Base-by-base conservation (phyloP, 805 yeast genomes). In the Sungouiozyma ichnusensis region DNA sequence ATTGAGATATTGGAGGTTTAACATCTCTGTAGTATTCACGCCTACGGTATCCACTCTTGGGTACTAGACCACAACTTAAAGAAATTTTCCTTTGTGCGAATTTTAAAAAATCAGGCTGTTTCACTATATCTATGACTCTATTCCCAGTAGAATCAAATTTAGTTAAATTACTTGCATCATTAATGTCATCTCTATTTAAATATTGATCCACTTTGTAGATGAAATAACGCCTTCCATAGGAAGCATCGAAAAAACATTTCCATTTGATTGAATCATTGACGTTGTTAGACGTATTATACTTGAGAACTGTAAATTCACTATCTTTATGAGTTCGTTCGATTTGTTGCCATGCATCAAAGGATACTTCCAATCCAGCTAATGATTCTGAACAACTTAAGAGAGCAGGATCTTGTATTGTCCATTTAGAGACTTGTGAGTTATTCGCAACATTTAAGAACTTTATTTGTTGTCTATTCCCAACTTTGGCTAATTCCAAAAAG, bases 171-270 rank as follows among this genome's bases (percentile, higher is more conserved):
- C 51, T 41, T 8, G 54, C 50, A 17, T 54, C 54, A 35, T 44
- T 39, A 1, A 61, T 45, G 47, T 65, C 64, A 18, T 57, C 69
- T 7, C 59, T 58, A 42, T 66, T 66, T 29, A 52, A 37, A 18
- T 44, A 51, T 3, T 51, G 54, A 40, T 65, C 67, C 15, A 66
- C 62, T 53, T 72, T 75, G 59, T 77, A 81, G 15, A 86, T 58
- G 95, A 95, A 86, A 11, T 85, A 79, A 46, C 96, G 69, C 46
- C 95, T 69, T 3, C 94, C 94, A 52, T 55, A 66, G 18, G 66
- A 69, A 48, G 60, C 53, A 46, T 58, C 65, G 6, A 60, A 45
- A 46, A 56, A 60, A 42, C 65, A 60, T 44, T 51, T 56, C 65
- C 65, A 60, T 36, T 52, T 59, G 3, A 55, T 48, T 1, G 44